Percentiles rank a stretch among this genome's conserved stretches.
Evolutionary conservation across 495 filamentous ascomycete genomes (phyloP).

Genomic region (Opeltia flavorubescens): DNA sequence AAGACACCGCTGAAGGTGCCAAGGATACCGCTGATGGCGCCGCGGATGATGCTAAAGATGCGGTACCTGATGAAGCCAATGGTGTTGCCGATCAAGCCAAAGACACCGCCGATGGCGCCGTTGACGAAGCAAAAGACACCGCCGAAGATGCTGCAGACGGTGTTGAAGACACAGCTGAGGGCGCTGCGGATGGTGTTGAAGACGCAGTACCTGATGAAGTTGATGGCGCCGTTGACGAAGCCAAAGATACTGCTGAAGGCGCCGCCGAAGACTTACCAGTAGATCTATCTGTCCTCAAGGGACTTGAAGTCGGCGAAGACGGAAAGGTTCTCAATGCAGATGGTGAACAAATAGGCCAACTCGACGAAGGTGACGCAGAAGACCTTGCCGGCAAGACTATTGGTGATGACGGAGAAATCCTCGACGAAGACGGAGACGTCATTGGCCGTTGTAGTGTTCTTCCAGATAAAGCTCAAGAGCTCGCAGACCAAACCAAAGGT

Average conservation of each 20-base stretch:
- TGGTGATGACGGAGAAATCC: conserved; percentile 39
- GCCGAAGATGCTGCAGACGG: conserved; percentile 13
- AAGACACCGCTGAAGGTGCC: conserved; percentile 10
- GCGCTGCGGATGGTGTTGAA: conserved; percentile 10
- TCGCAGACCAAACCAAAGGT: conserved; percentile 19
- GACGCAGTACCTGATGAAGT: conserved; percentile 12
- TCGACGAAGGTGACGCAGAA: conserved; percentile 29
- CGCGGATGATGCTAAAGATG: conserved; percentile 5
- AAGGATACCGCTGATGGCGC: conserved; percentile 17
- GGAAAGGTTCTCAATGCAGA: conserved; percentile 27
- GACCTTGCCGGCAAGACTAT: conserved; percentile 34
- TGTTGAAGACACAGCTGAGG: conserved; percentile 6
- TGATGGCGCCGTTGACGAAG: conserved; percentile 15
- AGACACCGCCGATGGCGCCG: conserved; percentile 6
- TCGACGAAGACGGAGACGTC: conserved; percentile 35
- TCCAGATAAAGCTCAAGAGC: conserved; percentile 19
- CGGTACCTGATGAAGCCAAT: too few relatives aligned
- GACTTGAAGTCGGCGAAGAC: conserved; percentile 42
- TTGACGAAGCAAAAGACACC: conserved; percentile 12
- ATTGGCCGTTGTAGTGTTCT: conserved; percentile 32
- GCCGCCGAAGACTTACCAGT: conserved; percentile 21
- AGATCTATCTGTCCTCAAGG: conserved; percentile 55
- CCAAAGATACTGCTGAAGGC: conserved; percentile 18
- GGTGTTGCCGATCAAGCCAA: conserved; percentile 10
- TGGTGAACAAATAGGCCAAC: conserved; percentile 25